Evolutionary conservation across 139 green algal genomes (phyloP).

Genomic region (Nannochloris sp.): DNA sequence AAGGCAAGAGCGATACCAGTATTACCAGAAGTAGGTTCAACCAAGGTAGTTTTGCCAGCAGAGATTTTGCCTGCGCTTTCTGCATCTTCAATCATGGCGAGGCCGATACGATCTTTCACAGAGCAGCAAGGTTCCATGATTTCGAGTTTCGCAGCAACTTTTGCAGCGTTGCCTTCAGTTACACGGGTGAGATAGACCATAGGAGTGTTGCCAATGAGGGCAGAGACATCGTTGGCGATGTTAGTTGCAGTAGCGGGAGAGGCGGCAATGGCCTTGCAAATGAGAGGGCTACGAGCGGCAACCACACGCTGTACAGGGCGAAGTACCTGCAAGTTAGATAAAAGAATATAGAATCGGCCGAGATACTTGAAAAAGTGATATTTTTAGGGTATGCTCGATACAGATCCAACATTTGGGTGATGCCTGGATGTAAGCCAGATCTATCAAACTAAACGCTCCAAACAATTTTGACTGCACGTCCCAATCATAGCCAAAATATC

Average conservation of each 20-base stretch:
- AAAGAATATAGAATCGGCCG: too few relatives aligned
- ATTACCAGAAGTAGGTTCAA: constrained; percentile 84
- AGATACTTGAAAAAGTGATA: too few relatives aligned
- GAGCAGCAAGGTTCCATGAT: constrained; percentile 68
- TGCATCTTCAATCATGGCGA: constrained; percentile 84
- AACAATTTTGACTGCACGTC: too few relatives aligned
- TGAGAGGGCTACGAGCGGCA: background rate
- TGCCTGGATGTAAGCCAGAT: too few relatives aligned
- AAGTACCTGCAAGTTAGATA: too few relatives aligned
- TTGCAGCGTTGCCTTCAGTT: constrained; percentile 24
- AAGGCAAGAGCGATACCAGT: constrained; percentile 93
- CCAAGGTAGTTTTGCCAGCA: constrained; percentile 88
- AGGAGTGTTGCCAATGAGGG: constrained; percentile 87
- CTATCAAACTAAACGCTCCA: too few relatives aligned
- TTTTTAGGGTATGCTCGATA: too few relatives aligned
- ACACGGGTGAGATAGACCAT: constrained; percentile 80
- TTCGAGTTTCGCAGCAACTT: constrained; percentile 80
- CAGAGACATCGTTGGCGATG: constrained; percentile 64
- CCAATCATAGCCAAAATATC: too few relatives aligned
- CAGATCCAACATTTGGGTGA: too few relatives aligned
- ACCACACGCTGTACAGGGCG: too few relatives aligned
- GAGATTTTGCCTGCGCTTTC: constrained; percentile 81
- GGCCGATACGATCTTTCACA: constrained; percentile 51
- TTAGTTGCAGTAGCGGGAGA: constrained; percentile 14
- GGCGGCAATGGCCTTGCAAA: background rate